Evolutionary conservation across 306 rosid genomes (phyloP).

Genomic region (Medicago arabica): DNA sequence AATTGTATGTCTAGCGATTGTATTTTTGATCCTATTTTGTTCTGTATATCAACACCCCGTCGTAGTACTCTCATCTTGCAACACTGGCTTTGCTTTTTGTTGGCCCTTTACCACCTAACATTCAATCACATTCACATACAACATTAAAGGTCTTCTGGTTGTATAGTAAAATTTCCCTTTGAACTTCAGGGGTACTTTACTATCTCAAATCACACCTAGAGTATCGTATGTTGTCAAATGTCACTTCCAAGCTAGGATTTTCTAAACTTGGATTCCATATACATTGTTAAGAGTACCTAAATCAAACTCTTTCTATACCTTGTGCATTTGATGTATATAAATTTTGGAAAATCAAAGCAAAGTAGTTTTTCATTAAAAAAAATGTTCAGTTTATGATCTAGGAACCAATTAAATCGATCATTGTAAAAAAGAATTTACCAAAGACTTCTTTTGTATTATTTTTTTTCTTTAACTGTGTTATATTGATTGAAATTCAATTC

Average conservation of each 20-base stretch:
- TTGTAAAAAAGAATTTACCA: background rate
- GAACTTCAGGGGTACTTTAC: background rate
- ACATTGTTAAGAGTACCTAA: background rate
- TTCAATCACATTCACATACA: background rate
- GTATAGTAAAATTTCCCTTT: background rate
- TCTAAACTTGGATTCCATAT: background rate
- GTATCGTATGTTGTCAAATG: background rate
- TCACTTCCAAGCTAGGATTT: background rate
- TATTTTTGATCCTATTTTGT: background rate
- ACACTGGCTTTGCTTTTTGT: background rate
- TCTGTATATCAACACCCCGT: background rate
- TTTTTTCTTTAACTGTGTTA: background rate
- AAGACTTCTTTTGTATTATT: background rate
- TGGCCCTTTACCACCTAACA: background rate
- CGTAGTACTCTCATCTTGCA: background rate
- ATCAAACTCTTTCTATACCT: background rate
- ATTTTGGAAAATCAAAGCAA: background rate
- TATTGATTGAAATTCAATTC: constrained; percentile 36
- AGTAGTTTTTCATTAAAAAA: background rate
- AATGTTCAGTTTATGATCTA: background rate
- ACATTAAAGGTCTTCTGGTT: background rate
- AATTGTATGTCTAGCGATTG: background rate
- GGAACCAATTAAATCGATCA: background rate
- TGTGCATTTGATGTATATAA: background rate
- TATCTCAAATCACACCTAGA: background rate